Conservation (phyloP, 225 moss, liverwort and hornwort genomes). For the Climacium dendroides region DNA sequence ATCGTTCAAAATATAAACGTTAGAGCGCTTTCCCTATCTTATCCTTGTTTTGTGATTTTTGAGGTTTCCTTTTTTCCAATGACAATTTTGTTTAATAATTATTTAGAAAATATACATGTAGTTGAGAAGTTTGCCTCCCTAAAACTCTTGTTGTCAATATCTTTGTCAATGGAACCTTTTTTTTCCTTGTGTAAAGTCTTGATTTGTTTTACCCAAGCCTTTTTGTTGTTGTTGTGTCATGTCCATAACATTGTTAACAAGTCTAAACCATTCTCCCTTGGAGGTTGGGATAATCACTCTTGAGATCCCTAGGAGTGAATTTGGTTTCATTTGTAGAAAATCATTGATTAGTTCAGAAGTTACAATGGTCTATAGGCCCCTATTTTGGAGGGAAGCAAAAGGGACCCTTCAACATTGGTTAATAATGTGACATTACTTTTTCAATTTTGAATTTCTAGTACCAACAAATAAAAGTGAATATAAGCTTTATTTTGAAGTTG, state of each 20-base stretch:
- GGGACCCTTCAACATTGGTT: too few species aligned
- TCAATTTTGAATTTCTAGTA: neutral
- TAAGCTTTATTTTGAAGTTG: neutral
- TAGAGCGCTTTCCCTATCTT: too few species aligned
- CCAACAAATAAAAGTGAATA: neutral
- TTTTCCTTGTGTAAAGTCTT: neutral
- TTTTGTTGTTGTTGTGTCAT: too few species aligned
- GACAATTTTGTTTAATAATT: neutral
- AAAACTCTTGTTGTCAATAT: neutral
- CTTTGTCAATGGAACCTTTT: too few species aligned
- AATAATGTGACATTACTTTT: too few species aligned
- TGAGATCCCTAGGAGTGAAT: too few species aligned
- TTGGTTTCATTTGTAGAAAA: too few species aligned
- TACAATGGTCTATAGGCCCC: fast-evolving
- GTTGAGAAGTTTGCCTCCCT: fast-evolving
- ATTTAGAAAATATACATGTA: neutral
- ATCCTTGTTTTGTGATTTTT: neutral
- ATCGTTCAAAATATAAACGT: too few species aligned
- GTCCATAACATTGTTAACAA: too few species aligned
- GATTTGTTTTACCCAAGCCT: neutral
- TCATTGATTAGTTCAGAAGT: too few species aligned
- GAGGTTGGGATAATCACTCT: too few species aligned
- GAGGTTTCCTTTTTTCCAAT: neutral
- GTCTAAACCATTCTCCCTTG: fast-evolving
- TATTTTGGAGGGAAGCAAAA: too few species aligned